Conservation (phyloP, 768 basidiomycete species). For the Lentinus brumalis region DNA sequence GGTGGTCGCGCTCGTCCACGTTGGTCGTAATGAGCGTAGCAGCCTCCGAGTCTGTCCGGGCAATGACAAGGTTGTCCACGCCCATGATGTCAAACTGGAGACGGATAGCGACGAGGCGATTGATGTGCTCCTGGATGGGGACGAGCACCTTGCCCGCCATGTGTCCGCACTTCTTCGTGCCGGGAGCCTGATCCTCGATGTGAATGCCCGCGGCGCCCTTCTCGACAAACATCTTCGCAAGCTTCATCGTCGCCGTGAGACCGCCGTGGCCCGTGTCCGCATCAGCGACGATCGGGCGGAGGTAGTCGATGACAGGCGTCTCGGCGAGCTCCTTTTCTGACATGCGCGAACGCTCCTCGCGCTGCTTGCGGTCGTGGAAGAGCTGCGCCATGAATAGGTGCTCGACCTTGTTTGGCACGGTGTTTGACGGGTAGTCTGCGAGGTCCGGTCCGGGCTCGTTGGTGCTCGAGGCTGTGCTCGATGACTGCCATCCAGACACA, state of each 20-base stretch:
- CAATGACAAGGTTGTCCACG: slow-evolving; percentile 90
- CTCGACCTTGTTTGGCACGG: slow-evolving; percentile 98
- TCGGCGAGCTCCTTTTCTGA: slow-evolving; percentile 69
- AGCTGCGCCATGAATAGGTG: slow-evolving; percentile 98
- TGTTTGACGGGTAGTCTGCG: slow-evolving; percentile 99
- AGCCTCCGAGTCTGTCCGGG: slow-evolving; percentile 96
- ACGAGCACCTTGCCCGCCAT: slow-evolving; percentile 98
- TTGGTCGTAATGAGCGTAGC: slow-evolving; percentile 96
- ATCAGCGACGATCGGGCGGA: slow-evolving; percentile 94
- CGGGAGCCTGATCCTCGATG: slow-evolving; percentile 96
- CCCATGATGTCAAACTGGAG: slow-evolving; percentile 99
- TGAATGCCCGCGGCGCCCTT: slow-evolving; percentile 98
- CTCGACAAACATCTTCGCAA: slow-evolving; percentile 98
- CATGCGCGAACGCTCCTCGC: slow-evolving; percentile 72
- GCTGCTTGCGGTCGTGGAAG: slow-evolving; percentile 98
- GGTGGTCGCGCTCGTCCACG: slow-evolving; percentile 95
- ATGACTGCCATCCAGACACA: slow-evolving; percentile 95
- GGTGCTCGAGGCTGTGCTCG: slow-evolving; percentile 89
- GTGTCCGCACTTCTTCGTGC: slow-evolving; percentile 95
- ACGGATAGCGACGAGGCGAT: slow-evolving; percentile 95
- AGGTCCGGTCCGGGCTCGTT: slow-evolving; percentile 99
- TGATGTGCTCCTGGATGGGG: slow-evolving; percentile 96
- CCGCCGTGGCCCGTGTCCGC: slow-evolving; percentile 99
- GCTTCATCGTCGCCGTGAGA: slow-evolving; percentile 97
- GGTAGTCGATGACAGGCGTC: slow-evolving; percentile 80